Evolutionary conservation across 768 basidiomycete species (phyloP), one percentile per base, ranked within the genome.

Genomic region (Suillus tomentosus): DNA sequence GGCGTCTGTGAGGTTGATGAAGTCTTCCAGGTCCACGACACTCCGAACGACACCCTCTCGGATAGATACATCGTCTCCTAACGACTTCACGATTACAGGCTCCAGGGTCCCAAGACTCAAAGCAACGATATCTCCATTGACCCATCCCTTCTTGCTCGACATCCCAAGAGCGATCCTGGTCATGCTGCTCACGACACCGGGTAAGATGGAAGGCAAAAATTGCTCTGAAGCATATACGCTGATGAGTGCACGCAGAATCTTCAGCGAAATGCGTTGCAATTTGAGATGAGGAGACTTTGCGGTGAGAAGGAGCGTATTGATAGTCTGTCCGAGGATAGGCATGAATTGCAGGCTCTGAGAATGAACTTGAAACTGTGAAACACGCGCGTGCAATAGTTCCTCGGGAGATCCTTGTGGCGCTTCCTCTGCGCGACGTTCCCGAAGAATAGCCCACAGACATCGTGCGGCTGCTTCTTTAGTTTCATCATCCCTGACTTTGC

Each of bases 321-420:
- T 76, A 11, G 91, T 92, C 74, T 92, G 92, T 14, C 95, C 96
- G 37, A 96, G 77, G 47, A 96, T 81, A 7, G 96, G 90, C 42
- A 90, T 78, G 69, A 93, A 88, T 64, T 79, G 81, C 45, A 76
- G 56, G 19, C 81, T 75, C 47, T 79, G 81, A 1, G 84, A 76
- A 61, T 79, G 78, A 0, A 61, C 51, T 66, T 72, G 71, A 61
- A 85, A 77, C 45, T 78, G 78, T 60, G 80, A 74, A 34, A 88
- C 75, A 62, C 76, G 71, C 4, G 59, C 53, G 65, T 65, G 64
- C 63, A 71, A 42, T 19, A 69, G 58, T 11, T 60, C 13, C 15
- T 60, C 39, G 8, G 65, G 51, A 17, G 64, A 65, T 10, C 78
- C 69, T 63, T 79, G 78, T 40, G 75, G 70, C 36, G 74, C 80